These are phyloP conservation scores for Microbotryomycetes sp. DNA, from an alignment of 1,284 basidiomycete genomes.

Conservation along the genomic window DNA sequence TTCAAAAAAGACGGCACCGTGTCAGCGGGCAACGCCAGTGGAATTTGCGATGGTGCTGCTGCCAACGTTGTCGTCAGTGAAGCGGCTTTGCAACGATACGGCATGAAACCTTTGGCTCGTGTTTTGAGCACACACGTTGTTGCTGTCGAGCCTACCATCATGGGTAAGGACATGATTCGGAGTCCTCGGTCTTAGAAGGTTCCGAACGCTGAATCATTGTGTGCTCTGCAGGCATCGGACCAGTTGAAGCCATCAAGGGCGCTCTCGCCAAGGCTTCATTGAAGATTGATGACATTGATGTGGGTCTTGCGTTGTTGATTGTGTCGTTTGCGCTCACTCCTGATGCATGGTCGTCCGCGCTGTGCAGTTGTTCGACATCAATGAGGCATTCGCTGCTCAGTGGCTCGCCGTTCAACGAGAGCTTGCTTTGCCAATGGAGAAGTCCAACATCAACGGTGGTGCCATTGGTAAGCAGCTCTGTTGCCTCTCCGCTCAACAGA, in stretches of 20 bases:
- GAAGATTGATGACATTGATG: conserved; percentile 46
- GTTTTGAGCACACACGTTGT: conserved; percentile 60
- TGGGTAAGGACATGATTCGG: conserved; percentile 41
- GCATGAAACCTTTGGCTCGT: conserved; percentile 81
- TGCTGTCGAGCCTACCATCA: conserved; percentile 52
- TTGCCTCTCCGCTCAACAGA: neutral
- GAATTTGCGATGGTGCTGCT: conserved; percentile 84
- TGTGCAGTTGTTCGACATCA: conserved; percentile 48
- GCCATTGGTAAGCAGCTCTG: conserved; percentile 39
- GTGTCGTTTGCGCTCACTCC: neutral
- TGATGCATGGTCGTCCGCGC: too few species aligned
- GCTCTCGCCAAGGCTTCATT: conserved; percentile 44
- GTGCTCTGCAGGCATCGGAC: conserved; percentile 46
- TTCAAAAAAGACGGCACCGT: conserved; percentile 86
- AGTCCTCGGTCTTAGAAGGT: neutral
- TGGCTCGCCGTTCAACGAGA: conserved; percentile 86
- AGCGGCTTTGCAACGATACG: conserved; percentile 79
- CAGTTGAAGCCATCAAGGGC: conserved; percentile 46
- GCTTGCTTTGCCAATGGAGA: conserved; percentile 58
- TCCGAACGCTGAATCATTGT: too few species aligned
- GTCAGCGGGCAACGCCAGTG: conserved; percentile 93
- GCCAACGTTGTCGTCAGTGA: conserved; percentile 90
- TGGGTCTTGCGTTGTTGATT: neutral
- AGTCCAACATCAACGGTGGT: conserved; percentile 51
- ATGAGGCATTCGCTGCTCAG: conserved; percentile 88